A percentile compares a stretch with the other conserved stretches of the same genome.
phyloP scores from a whole-genome alignment of 2,329 filamentous ascomycete genomes.

The Colletotrichum sp. region DNA sequence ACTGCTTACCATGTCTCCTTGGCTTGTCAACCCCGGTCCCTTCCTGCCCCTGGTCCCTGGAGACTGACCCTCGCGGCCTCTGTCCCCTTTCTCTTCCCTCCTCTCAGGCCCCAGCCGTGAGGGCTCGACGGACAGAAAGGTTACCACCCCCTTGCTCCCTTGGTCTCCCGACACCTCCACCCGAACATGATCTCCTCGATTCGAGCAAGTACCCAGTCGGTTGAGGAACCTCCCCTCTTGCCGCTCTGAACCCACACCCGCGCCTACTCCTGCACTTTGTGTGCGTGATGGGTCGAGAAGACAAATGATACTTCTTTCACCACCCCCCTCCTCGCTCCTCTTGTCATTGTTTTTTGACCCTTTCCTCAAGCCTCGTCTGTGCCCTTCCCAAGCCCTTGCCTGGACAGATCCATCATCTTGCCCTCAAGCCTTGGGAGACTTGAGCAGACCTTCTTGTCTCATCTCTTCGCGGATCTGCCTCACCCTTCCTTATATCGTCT shows the following conservation, averaged over 20 bases:
- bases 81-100: constrained; percentile 16
- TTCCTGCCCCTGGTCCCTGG: neutral
- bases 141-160: constrained; percentile 20
- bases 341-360: constrained; percentile 12
- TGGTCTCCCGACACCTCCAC: constrained; percentile 21
- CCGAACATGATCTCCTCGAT: constrained; percentile 21
- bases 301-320: constrained; percentile 20
- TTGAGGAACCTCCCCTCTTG: neutral
- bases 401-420: constrained; percentile 20
- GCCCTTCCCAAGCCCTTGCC: constrained; percentile 20
- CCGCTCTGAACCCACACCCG: constrained; percentile 17
- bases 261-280: constrained; percentile 1
- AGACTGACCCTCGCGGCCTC: neutral
- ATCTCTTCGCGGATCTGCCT: constrained; percentile 16
- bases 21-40: neutral
- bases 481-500: constrained; percentile 11
- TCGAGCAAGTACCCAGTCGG: constrained; percentile 12
- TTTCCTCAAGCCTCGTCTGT: constrained; percentile 19
- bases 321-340: constrained; percentile 10
- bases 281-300: constrained; percentile 10
- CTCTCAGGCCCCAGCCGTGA: neutral
- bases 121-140: neutral
- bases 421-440: constrained; percentile 18
- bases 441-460: constrained; percentile 12
- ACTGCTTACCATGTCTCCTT: constrained; percentile 11